Percentiles rank a stretch among this genome's conserved stretches.
Evolutionary conservation across 2,329 filamentous ascomycete genomes (phyloP).

Genomic region (Cercospora sp.): DNA sequence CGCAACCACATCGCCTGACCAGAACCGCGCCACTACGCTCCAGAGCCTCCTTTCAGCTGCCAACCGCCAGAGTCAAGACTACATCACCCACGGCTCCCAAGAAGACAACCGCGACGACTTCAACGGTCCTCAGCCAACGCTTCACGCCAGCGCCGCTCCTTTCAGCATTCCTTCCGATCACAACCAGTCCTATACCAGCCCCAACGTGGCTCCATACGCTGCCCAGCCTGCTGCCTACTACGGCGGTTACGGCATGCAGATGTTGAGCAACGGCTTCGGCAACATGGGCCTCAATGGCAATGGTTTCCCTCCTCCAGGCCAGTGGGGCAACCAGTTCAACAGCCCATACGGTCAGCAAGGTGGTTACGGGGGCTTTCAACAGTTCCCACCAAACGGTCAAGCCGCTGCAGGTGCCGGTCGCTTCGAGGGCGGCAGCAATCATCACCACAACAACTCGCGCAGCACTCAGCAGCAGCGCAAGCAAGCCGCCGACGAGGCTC

Average conservation of each 20-base stretch:
- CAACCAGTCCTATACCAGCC: conserved; percentile 36
- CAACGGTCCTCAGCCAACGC: conserved; percentile 65
- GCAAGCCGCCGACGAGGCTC: conserved; percentile 70
- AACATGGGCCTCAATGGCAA: conserved; percentile 57
- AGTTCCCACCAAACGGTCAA: conserved; percentile 49
- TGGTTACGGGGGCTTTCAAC: conserved; percentile 57
- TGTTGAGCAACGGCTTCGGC: conserved; percentile 68
- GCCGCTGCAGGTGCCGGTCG: conserved; percentile 43
- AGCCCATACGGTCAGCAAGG: conserved; percentile 45
- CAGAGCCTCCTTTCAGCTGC: conserved; percentile 63
- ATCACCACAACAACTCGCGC: conserved; percentile 10
- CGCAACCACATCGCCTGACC: conserved; percentile 44
- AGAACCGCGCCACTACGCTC: conserved; percentile 67
- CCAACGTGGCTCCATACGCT: conserved; percentile 34
- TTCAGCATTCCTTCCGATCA: conserved; percentile 62
- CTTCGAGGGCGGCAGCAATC: conserved; percentile 59
- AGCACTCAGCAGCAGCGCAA: conserved; percentile 60
- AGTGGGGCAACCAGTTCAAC: conserved; percentile 30
- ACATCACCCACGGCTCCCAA: conserved; percentile 53
- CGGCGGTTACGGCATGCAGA: conserved; percentile 57
- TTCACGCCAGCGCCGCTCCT: conserved; percentile 76
- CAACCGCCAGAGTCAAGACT: conserved; percentile 71
- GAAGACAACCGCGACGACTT: conserved; percentile 53
- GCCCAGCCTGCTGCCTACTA: conserved; percentile 44
- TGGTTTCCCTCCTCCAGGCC: conserved; percentile 45